Evolutionary conservation across 495 filamentous ascomycete genomes (phyloP).

Genomic region (Xylaria scruposa): DNA sequence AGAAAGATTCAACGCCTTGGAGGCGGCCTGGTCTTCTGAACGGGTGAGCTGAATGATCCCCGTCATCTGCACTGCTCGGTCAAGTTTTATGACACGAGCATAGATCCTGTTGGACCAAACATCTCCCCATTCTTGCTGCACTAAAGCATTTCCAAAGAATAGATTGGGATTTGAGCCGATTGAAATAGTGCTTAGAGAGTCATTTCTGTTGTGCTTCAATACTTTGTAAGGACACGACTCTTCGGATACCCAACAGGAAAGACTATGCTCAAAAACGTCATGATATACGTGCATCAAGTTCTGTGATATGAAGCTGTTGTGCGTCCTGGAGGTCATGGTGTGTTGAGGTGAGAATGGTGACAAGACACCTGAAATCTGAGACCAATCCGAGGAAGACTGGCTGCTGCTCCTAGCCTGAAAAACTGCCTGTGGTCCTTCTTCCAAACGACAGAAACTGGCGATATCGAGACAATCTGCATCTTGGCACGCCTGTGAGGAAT

Average conservation of each 20-base stretch:
- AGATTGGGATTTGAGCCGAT: neutral
- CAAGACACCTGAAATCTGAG: neutral
- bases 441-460: too few relatives aligned
- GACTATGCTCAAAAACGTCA: slow-evolving; percentile 55
- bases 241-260: slow-evolving; percentile 58
- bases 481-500: too few relatives aligned
- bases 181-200: neutral
- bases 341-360: slow-evolving; percentile 3
- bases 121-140: neutral
- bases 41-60: neutral
- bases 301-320: slow-evolving; percentile 37
- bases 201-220: neutral
- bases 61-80: neutral
- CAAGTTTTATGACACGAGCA: neutral
- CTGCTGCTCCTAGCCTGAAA: neutral
- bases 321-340: slow-evolving; percentile 4
- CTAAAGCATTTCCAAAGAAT: neutral
- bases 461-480: too few relatives aligned
- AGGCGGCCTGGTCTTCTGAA: neutral
- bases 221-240: slow-evolving; percentile 31
- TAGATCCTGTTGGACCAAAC: neutral
- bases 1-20: neutral
- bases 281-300: slow-evolving; percentile 55
- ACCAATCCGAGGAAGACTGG: neutral
- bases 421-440: too few relatives aligned